phyloP scores from a whole-genome alignment of 2,329 filamentous ascomycete species.

The Neoscytalidium dimidiatum region DNA sequence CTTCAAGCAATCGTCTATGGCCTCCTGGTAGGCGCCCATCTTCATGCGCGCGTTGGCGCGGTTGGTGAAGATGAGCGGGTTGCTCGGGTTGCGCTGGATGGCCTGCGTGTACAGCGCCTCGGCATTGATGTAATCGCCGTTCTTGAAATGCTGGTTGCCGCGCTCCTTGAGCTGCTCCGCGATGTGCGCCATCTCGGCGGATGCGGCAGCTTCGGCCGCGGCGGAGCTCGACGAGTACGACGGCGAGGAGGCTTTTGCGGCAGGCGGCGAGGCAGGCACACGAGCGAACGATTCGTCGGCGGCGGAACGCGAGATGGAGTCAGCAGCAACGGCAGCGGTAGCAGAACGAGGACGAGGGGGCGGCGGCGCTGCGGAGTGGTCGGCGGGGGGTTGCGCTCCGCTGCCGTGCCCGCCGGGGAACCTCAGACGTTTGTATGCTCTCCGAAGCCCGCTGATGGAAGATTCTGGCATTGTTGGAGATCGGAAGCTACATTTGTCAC shows the following conservation, averaged over 20 bases:
- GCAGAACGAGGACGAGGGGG: not conserved
- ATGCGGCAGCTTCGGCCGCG: not conserved
- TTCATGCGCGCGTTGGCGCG: constrained; percentile 81
- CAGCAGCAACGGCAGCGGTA: no score
- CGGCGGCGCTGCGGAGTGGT: constrained; percentile 4
- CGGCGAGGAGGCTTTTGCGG: not conserved
- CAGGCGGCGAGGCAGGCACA: not conserved
- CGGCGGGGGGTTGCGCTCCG: not conserved
- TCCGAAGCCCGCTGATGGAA: constrained; percentile 17
- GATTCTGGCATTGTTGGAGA: constrained; percentile 18
- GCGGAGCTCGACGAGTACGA: not conserved
- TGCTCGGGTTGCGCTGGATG: constrained; percentile 76
- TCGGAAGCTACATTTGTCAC: constrained; percentile 13
- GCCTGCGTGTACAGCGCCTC: constrained; percentile 74
- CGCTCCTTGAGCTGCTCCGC: constrained; percentile 52
- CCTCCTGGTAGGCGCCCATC: constrained; percentile 71
- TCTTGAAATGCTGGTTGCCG: constrained; percentile 67
- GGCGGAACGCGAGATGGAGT: not conserved
- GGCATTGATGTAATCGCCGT: constrained; percentile 65
- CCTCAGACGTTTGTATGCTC: constrained; percentile 5
- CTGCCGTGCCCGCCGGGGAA: constrained; percentile 8
- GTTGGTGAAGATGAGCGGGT: constrained; percentile 84
- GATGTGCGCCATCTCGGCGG: constrained; percentile 30
- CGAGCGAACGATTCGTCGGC: not conserved
- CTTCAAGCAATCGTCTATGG: constrained; percentile 73